A percentile compares a stretch with the other conserved stretches of the same genome.
Evolutionary conservation across 177 flowering plant species (phyloP).

Genomic region (Tripterygium wilfordii): DNA sequence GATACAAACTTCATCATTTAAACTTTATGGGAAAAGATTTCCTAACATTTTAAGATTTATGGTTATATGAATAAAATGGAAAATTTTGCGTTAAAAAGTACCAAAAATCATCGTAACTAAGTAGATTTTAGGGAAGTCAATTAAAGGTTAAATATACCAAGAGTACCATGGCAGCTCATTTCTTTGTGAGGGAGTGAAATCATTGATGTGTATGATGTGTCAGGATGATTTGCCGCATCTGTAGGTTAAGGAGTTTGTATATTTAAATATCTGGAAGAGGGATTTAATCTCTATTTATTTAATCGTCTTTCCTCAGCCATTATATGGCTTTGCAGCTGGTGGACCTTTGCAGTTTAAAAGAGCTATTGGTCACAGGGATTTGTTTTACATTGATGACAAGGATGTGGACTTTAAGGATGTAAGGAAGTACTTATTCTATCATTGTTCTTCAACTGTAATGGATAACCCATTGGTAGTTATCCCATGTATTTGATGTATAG

Average conservation of each 20-base stretch:
- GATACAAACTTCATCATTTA: too few species aligned
- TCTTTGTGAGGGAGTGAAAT: background rate
- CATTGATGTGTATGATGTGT: background rate
- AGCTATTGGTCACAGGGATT: constrained; percentile 83
- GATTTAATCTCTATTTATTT: constrained; percentile 3
- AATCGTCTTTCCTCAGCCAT: constrained; percentile 55
- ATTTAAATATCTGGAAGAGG: too few species aligned
- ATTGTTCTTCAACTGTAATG: background rate
- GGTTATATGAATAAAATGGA: too few species aligned
- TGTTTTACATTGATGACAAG: constrained; percentile 86
- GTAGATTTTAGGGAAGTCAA: too few species aligned
- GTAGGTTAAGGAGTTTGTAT: too few species aligned
- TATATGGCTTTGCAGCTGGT: constrained; percentile 89
- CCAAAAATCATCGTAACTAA: too few species aligned
- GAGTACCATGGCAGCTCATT: too few species aligned
- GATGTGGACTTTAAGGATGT: constrained; percentile 94
- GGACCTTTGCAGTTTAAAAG: constrained; percentile 76
- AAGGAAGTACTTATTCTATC: constrained; percentile 15
- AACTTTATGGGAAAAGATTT: too few species aligned
- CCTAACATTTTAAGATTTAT: too few species aligned
- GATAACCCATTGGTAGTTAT: background rate
- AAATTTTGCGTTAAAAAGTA: too few species aligned
- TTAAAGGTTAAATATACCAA: too few species aligned
- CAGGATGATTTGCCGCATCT: too few species aligned
- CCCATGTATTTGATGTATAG: constrained; percentile 27